Percentiles rank a stretch among this genome's conserved stretches.
Conservation (phyloP, 2,329 filamentous ascomycete species). For the Nectriaceae sp. region DNA sequence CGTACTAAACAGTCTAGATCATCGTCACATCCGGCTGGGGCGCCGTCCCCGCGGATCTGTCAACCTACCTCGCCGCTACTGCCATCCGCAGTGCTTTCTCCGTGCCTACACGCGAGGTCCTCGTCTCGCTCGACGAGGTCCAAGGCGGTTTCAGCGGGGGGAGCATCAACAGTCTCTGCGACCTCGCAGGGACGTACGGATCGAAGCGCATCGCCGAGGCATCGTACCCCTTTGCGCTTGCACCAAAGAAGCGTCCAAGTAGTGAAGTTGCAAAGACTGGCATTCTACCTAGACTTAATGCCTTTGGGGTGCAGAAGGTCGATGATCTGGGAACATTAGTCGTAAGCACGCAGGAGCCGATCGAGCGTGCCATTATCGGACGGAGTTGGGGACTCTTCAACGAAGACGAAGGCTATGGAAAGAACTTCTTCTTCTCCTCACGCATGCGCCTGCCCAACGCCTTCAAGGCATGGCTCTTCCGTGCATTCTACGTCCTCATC, state of each 20-base stretch:
- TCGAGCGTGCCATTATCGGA: conserved; percentile 18
- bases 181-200: conserved; percentile 1
- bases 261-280: background rate
- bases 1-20: too few species aligned
- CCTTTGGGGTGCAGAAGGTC: conserved; percentile 1
- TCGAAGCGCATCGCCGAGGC: conserved; percentile 2
- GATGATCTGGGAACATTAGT: conserved; percentile 7
- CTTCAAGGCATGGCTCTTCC: conserved; percentile 5
- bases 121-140: conserved; percentile 14
- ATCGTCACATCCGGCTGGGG: conserved; percentile 20
- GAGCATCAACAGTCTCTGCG: conserved; percentile 19
- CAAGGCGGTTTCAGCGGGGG: conserved; percentile 18
- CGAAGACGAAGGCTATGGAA: conserved; percentile 6
- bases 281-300: conserved; percentile 1
- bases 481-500: conserved; percentile 8
- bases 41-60: conserved; percentile 19
- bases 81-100: conserved; percentile 9
- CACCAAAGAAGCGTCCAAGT: background rate
- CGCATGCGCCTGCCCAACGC: conserved; percentile 5
- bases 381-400: conserved; percentile 19
- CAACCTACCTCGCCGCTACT: conserved; percentile 15
- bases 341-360: conserved; percentile 11
- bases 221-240: conserved; percentile 2
- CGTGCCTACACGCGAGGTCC: conserved; percentile 13
- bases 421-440: conserved; percentile 6